A percentile compares a stretch with the other conserved stretches of the same genome.
Evolutionary conservation across 106 monocot genomes (phyloP).

Genomic region (Allium fistulosum): DNA sequence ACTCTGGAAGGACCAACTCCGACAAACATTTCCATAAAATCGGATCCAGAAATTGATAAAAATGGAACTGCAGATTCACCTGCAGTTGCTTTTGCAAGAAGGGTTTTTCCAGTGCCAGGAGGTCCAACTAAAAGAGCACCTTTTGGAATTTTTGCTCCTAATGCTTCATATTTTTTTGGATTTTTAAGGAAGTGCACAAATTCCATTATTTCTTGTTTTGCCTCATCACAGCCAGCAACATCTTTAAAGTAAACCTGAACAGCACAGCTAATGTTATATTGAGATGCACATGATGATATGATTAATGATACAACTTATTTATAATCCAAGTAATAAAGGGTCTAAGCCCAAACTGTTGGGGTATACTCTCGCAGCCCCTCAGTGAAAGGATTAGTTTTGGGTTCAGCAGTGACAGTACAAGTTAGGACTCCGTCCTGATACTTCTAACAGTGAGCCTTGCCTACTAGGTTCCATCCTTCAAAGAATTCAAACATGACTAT

Average conservation of each 20-base stretch:
- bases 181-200: slow-evolving; percentile 96
- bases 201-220: slow-evolving; percentile 98
- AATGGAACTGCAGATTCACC: slow-evolving; percentile 95
- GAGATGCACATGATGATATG: too few species aligned
- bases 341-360: too few species aligned
- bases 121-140: slow-evolving; percentile 96
- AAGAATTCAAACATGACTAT: too few species aligned
- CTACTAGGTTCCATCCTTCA: too few species aligned
- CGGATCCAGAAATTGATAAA: slow-evolving; percentile 91
- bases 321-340: too few species aligned
- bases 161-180: slow-evolving; percentile 89
- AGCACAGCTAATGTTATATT: not conserved
- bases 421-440: too few species aligned
- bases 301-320: too few species aligned
- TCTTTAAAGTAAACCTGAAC: slow-evolving; percentile 82
- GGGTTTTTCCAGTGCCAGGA: slow-evolving; percentile 94
- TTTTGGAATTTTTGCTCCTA: slow-evolving; percentile 95
- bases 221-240: slow-evolving; percentile 97
- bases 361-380: too few species aligned
- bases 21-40: slow-evolving; percentile 99
- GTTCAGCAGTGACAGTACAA: too few species aligned
- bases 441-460: too few species aligned
- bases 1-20: slow-evolving; percentile 95
- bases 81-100: slow-evolving; percentile 93
- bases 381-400: too few species aligned